Percentiles rank a stretch among this genome's conserved stretches.
Conservation (phyloP, 352 stramenopile genomes). For the Hyaloperonospora arabidopsidis region DNA sequence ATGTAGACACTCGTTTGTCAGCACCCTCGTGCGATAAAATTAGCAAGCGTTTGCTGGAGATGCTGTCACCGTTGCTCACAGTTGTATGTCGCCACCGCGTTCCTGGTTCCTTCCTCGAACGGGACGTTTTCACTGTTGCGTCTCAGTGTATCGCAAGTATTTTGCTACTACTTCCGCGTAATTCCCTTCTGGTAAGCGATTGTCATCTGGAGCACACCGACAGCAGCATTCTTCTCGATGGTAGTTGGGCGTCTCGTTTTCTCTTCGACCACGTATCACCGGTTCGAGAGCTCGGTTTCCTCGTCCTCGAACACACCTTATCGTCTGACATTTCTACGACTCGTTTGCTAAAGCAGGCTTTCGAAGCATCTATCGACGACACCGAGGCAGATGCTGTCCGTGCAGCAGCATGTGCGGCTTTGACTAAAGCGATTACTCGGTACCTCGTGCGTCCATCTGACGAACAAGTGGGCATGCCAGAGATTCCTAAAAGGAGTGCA, state of each 20-base stretch:
- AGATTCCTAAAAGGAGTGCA: slow-evolving; percentile 14
- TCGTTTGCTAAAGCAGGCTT: slow-evolving; percentile 36
- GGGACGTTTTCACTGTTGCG: slow-evolving; percentile 30
- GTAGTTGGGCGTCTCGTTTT: slow-evolving; percentile 44
- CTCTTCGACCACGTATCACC: slow-evolving; percentile 52
- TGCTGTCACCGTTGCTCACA: slow-evolving; percentile 37
- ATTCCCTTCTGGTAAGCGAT: slow-evolving; percentile 15
- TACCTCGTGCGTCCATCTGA: slow-evolving; percentile 12
- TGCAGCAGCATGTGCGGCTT: slow-evolving; percentile 28
- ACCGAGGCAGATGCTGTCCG: slow-evolving; percentile 52
- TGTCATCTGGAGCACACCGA: slow-evolving; percentile 31
- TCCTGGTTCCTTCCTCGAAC: slow-evolving; percentile 45
- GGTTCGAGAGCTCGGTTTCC: slow-evolving; percentile 43
- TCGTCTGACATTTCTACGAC: slow-evolving; percentile 5
- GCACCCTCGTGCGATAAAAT: slow-evolving; percentile 29
- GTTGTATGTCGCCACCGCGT: slow-evolving; percentile 44
- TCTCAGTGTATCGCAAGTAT: slow-evolving; percentile 37
- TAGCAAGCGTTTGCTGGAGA: slow-evolving; percentile 29
- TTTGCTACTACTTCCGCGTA: slow-evolving; percentile 19
- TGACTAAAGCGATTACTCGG: slow-evolving; percentile 27
- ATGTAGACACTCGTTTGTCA: slow-evolving; percentile 10
- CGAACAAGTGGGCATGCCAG: slow-evolving; percentile 15
- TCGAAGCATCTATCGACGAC: slow-evolving; percentile 41
- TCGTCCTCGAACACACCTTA: slow-evolving; percentile 14
- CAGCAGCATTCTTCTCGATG: slow-evolving; percentile 29